Evolutionary conservation across 768 basidiomycete genomes (phyloP).

Genomic region (Amanita fuliginea): DNA sequence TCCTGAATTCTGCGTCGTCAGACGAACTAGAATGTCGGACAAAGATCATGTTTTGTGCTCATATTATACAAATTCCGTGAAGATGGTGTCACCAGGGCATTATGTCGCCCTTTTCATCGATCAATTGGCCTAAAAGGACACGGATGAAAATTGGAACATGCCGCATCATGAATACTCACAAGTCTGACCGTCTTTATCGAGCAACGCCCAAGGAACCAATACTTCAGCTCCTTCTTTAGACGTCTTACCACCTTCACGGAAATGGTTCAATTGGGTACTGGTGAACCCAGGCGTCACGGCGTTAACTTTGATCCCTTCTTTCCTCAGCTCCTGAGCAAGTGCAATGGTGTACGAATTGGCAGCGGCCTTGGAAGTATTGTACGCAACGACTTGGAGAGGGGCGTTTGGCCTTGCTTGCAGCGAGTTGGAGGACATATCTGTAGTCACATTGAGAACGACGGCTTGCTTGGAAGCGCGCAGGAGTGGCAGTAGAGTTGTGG

Average conservation of each 20-base stretch:
- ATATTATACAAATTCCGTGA: too few relatives aligned
- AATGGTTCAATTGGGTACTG: conserved; percentile 29
- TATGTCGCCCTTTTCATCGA: conserved; percentile 22
- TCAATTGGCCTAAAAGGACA: conserved; percentile 18
- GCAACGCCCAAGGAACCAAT: conserved; percentile 26
- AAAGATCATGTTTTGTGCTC: too few relatives aligned
- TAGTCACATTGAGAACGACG: conserved; percentile 29
- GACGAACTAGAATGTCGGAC: too few relatives aligned
- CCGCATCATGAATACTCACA: conserved; percentile 14
- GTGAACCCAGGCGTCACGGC: conserved; percentile 51
- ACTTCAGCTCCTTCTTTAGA: conserved; percentile 21
- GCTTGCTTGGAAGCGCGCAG: conserved; percentile 22
- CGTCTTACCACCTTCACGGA: conserved; percentile 26
- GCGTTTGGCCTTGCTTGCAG: conserved; percentile 21
- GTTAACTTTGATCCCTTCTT: conserved; percentile 46
- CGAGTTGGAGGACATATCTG: conserved; percentile 35
- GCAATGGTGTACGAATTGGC: conserved; percentile 49
- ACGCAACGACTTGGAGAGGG: conserved; percentile 28
- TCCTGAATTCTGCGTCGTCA: too few relatives aligned
- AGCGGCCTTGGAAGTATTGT: conserved; percentile 66
- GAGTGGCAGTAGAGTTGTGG: conserved; percentile 29
- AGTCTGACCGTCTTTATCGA: conserved; percentile 28
- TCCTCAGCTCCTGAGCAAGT: conserved; percentile 51
- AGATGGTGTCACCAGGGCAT: conserved; percentile 17
- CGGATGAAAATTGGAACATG: background rate